A percentile compares a stretch with the other conserved stretches of the same genome.
Evolutionary conservation across 2,329 filamentous ascomycete genomes (phyloP).

Genomic region (Aureobasidium vineae): DNA sequence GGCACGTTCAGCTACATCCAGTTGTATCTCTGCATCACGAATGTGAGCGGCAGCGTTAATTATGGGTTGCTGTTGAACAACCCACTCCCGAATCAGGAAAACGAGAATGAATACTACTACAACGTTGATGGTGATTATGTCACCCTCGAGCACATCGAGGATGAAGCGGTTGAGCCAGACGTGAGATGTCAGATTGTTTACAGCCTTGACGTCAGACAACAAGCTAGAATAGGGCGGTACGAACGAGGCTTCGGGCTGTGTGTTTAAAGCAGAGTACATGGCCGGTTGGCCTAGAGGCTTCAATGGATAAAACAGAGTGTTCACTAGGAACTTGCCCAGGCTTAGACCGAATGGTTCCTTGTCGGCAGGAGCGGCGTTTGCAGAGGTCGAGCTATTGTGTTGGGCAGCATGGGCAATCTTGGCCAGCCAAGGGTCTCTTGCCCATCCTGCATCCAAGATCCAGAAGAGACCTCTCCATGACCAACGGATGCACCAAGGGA

Average conservation of each 20-base stretch:
- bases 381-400: background rate
- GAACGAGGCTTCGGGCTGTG: background rate
- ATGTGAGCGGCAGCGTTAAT: conserved; percentile 66
- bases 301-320: conserved; percentile 16
- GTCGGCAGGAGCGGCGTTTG: background rate
- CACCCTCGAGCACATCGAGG: conserved; percentile 83
- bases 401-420: conserved; percentile 28
- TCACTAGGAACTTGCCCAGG: conserved; percentile 11
- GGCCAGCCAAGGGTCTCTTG: conserved; percentile 41
- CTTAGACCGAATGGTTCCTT: conserved; percentile 18
- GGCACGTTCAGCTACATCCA: conserved; percentile 29
- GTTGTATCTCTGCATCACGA: conserved; percentile 36
- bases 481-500: conserved; percentile 87
- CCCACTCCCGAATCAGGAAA: conserved; percentile 94
- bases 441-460: conserved; percentile 77
- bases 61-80: conserved; percentile 94
- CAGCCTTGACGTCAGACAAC: conserved; percentile 58
- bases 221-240: conserved; percentile 25
- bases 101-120: conserved; percentile 95
- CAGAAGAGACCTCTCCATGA: conserved; percentile 95
- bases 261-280: background rate
- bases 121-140: conserved; percentile 87
- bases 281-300: background rate
- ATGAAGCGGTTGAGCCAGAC: conserved; percentile 72
- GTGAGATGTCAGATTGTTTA: conserved; percentile 62